These are phyloP conservation scores for Suillus hirtellus DNA, from an alignment of 768 basidiomycete genomes.

Conservation along the genomic window DNA sequence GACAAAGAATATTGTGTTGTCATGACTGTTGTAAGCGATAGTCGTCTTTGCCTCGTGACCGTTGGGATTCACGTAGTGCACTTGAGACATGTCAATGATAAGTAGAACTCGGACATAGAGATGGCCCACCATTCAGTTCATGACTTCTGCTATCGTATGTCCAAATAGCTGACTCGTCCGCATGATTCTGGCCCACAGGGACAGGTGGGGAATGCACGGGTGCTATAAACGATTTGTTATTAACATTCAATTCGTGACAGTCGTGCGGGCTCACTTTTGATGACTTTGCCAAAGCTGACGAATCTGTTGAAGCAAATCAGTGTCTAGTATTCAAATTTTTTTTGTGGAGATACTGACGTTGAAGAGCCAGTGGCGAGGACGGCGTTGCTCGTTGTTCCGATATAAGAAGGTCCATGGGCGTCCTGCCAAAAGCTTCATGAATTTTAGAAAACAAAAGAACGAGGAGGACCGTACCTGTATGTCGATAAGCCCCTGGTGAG, in stretches of 20 bases:
- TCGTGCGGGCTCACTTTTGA: slow-evolving; percentile 32
- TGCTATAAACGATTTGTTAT: slow-evolving; percentile 27
- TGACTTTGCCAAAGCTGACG: slow-evolving; percentile 38
- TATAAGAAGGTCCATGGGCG: slow-evolving; percentile 37
- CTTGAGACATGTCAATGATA: slow-evolving; percentile 25
- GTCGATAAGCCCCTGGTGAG: slow-evolving; percentile 30
- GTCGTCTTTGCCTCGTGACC: slow-evolving; percentile 38
- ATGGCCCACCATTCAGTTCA: slow-evolving; percentile 40
- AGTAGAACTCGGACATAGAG: background rate
- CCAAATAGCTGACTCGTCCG: slow-evolving; percentile 52
- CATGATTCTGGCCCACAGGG: slow-evolving; percentile 11
- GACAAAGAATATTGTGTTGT: slow-evolving; percentile 45
- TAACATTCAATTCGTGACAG: background rate
- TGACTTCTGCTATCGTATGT: slow-evolving; percentile 37
- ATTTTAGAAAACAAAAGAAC: background rate
- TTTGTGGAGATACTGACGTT: slow-evolving; percentile 11
- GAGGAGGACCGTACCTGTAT: slow-evolving; percentile 29
- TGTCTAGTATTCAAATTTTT: background rate
- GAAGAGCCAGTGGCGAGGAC: slow-evolving; percentile 17
- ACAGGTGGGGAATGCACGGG: slow-evolving; percentile 34
- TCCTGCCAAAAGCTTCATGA: slow-evolving; percentile 30
- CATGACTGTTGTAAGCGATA: slow-evolving; percentile 40
- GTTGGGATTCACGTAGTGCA: slow-evolving; percentile 48
- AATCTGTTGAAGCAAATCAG: slow-evolving; percentile 25
- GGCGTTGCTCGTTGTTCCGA: slow-evolving; percentile 35